Conservation (phyloP, 345 rosid species). For the Murraya koenigii region DNA sequence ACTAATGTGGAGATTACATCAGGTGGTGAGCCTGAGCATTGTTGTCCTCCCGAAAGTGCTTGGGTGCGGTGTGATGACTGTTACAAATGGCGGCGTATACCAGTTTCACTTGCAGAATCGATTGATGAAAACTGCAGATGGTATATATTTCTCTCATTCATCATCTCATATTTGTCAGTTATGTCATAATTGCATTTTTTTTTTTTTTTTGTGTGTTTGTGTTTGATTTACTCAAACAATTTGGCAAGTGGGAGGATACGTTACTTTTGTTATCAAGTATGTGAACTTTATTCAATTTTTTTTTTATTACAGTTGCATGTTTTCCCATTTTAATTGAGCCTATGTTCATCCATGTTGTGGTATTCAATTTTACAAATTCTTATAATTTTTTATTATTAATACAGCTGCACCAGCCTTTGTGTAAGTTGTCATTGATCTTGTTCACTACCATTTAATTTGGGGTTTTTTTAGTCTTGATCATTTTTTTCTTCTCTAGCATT, state of each 20-base stretch:
- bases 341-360: not conserved
- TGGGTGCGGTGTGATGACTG: constrained; percentile 99
- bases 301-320: not conserved
- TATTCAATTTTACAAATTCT: not conserved
- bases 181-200: not conserved
- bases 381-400: not conserved
- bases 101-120: constrained; percentile 58
- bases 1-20: constrained; percentile 38
- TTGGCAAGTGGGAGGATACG: not conserved
- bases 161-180: constrained; percentile 10
- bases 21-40: constrained; percentile 36
- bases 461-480: not conserved
- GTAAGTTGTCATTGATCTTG: too few species aligned
- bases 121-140: constrained; percentile 76
- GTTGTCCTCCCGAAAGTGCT: constrained; percentile 50
- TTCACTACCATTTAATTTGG: not conserved
- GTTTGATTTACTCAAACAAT: not conserved
- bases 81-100: constrained; percentile 91
- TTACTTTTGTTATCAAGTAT: not conserved
- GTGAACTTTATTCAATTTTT: not conserved
- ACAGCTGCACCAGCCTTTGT: not conserved
- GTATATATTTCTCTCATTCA: constrained; percentile 37
- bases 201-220: not conserved
- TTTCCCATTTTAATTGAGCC: not conserved
- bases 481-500: not conserved